These are phyloP conservation scores for Agrostemma githago DNA, from an alignment of 148 eudicot species.

Conservation along the genomic window DNA sequence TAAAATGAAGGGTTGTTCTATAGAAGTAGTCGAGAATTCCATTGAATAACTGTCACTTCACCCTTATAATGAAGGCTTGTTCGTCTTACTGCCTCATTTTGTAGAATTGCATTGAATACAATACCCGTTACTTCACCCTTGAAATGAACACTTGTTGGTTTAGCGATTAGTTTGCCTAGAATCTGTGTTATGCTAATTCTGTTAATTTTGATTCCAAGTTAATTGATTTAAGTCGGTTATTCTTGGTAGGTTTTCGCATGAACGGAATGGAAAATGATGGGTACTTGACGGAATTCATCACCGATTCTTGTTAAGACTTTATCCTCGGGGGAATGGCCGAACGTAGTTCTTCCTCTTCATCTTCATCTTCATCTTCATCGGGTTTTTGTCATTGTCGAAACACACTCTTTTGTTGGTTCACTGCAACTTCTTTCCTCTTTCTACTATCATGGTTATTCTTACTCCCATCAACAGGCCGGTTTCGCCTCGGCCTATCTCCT, in stretches of 20 bases:
- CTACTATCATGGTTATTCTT: slow-evolving; percentile 62
- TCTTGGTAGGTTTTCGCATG: slow-evolving; percentile 2
- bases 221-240: background rate
- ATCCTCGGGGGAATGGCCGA: slow-evolving; percentile 45
- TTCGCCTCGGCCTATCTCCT: slow-evolving; percentile 35
- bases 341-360: slow-evolving; percentile 35
- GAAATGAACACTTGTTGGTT: too few species aligned
- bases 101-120: too few species aligned
- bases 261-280: background rate
- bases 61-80: too few species aligned
- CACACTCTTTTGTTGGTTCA: slow-evolving; percentile 47
- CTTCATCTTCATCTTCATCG: slow-evolving; percentile 26
- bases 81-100: too few species aligned
- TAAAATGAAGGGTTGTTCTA: too few species aligned
- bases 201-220: background rate
- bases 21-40: too few species aligned
- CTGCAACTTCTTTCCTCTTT: slow-evolving; percentile 50
- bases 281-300: background rate
- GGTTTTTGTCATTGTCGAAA: slow-evolving; percentile 40
- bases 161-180: too few species aligned
- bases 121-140: too few species aligned
- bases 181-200: background rate
- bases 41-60: too few species aligned
- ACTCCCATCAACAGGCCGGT: slow-evolving; percentile 47
- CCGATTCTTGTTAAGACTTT: background rate